Base-by-base conservation (phyloP, 2,329 filamentous ascomycete species). In the Penicillium corylophilum region DNA sequence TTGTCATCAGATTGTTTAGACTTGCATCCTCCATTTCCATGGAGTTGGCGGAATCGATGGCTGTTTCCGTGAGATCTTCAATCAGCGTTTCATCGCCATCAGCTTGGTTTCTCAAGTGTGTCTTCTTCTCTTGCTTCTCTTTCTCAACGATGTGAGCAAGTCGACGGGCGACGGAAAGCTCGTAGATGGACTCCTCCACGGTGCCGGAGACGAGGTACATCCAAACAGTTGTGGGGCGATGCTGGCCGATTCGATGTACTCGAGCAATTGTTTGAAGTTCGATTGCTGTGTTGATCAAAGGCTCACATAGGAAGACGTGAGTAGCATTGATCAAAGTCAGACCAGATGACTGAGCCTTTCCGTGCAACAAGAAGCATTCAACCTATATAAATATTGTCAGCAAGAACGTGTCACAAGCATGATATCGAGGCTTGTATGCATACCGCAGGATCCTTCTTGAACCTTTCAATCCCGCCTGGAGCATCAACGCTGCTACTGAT, bases 261-360 rank as follows among this genome's bases (percentile, higher is more conserved):
- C 94, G 87, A 1, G 93, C 92, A 64, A 97, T 95, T 13, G 92
- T 93, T 71, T 99, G 94, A 9, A 97, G 79, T 71, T 97, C 94
- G 15, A 99, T 84, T 0, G 92, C 91, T 0, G 93, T 93, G 66
- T 97, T 96, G 61, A 97, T 84, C 3, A 97, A 77, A 2, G 94
- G 94, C 67, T 99, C 94, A 69, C 91, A 96, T 4, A 99, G 81
- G 66, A 97, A 95, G 1, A 97, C 91, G 66, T 97, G 91, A 43
- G 85, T 96, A 4, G 93, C 94, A 63, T 95, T 93, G 59, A 96
- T 88, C 0, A 99, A 81, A 55, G 95, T 97, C 26, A 99, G 78
- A 0, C 94, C 94, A 1, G 89, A 92, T 0, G 90, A 88, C 67
- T 96, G 90, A 0, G 90, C 88, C 59, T 91, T 89, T 5, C 92